These are phyloP conservation scores for Aspergillus fumigatiaffinis DNA, from an alignment of 2,329 filamentous ascomycete species.

Conservation along the genomic window DNA sequence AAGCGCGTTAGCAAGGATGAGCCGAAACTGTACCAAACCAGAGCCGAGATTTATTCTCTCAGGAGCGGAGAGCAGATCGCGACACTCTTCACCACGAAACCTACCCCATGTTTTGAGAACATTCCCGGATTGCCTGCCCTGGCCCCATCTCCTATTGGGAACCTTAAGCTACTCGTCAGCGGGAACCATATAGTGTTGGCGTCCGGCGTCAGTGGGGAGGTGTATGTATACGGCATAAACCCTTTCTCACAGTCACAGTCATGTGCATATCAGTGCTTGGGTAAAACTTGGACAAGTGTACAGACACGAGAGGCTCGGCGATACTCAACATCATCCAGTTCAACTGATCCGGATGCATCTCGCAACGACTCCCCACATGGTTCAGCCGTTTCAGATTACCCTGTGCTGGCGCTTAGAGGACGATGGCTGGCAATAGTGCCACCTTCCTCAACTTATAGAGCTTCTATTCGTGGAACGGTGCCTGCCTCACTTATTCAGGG, in stretches of 20 bases:
- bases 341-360: conserved; percentile 42
- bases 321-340: conserved; percentile 45
- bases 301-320: conserved; percentile 51
- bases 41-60: conserved; percentile 84
- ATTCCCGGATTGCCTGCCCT: conserved; percentile 60
- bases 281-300: conserved; percentile 87
- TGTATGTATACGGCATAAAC: conserved; percentile 65
- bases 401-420: conserved; percentile 42
- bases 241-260: conserved; percentile 15
- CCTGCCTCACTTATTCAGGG: conserved; percentile 31
- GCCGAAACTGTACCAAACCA: conserved; percentile 65
- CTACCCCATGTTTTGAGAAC: conserved; percentile 54
- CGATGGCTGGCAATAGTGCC: conserved; percentile 47
- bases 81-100: conserved; percentile 69
- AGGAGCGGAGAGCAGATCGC: conserved; percentile 67
- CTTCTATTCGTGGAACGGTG: conserved; percentile 41
- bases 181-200: conserved; percentile 68
- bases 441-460: conserved; percentile 36
- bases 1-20: conserved; percentile 26
- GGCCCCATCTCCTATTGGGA: conserved; percentile 66
- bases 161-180: conserved; percentile 69
- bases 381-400: conserved; percentile 26
- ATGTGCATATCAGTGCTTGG: conserved; percentile 61
- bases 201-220: conserved; percentile 80
- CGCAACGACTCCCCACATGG: conserved; percentile 36